Evolutionary conservation across 2,329 filamentous ascomycete species (phyloP).

Genomic region (Aureobasidium sp.): DNA sequence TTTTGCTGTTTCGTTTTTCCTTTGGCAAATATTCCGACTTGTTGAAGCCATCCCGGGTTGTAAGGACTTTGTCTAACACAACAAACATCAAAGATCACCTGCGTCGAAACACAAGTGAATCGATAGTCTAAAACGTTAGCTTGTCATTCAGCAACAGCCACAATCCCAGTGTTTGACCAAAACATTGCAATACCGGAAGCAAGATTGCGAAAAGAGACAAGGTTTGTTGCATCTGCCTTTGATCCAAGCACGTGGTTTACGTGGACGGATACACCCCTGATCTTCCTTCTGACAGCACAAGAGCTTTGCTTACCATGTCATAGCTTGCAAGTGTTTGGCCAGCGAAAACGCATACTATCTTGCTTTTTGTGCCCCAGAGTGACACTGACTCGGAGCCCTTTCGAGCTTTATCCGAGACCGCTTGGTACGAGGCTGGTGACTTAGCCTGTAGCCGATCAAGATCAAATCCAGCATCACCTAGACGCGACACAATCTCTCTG

Average conservation of each 20-base stretch:
- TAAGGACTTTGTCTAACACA: constrained; percentile 12
- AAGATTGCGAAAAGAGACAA: constrained; percentile 3
- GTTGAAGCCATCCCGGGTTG: not conserved
- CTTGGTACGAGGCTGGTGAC: constrained; percentile 7
- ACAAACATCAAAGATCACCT: constrained; percentile 6
- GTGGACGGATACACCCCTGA: not conserved
- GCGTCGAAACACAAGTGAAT: constrained; percentile 10
- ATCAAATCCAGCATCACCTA: constrained; percentile 2
- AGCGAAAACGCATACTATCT: constrained; percentile 9
- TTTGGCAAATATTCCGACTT: constrained; percentile 2
- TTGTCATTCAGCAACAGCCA: constrained; percentile 5
- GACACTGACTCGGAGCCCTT: constrained; percentile 9
- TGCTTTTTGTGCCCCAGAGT: constrained; percentile 14
- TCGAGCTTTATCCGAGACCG: constrained; percentile 10
- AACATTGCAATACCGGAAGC: not conserved
- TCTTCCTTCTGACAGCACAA: constrained; percentile 1
- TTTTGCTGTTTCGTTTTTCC: constrained; percentile 1
- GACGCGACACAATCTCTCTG: constrained; percentile 6
- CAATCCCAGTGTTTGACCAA: not conserved
- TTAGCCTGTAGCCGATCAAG: not conserved
- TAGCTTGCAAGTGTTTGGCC: constrained; percentile 10
- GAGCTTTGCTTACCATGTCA: constrained; percentile 2
- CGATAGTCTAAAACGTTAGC: constrained; percentile 3
- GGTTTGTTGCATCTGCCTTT: constrained; percentile 9
- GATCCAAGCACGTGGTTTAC: constrained; percentile 6